Conservation (phyloP, 345 rosid species). For the Linum lewisii region DNA sequence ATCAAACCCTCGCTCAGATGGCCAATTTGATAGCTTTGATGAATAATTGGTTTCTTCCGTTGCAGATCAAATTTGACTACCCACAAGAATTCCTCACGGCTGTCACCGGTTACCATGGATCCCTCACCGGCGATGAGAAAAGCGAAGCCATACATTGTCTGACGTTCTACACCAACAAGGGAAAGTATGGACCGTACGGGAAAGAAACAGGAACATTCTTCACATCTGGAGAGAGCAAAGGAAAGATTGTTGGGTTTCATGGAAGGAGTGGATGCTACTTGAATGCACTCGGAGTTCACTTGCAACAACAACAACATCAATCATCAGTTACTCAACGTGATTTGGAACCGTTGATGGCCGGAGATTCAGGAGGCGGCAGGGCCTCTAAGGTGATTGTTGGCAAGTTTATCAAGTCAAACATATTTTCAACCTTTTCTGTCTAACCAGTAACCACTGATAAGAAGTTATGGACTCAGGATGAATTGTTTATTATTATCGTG, state of each 20-base stretch:
- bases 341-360: not conserved
- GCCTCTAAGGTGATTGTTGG: not conserved
- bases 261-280: slow-evolving; percentile 17
- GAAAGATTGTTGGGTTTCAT: slow-evolving; percentile 21
- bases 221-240: slow-evolving; percentile 6
- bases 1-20: too few species aligned
- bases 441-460: too few species aligned
- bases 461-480: too few species aligned
- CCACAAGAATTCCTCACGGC: slow-evolving; percentile 13
- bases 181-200: slow-evolving; percentile 21
- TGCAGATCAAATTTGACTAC: slow-evolving; percentile 18
- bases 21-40: not conserved
- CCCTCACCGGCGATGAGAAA: slow-evolving; percentile 10
- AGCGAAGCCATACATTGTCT: slow-evolving; percentile 9
- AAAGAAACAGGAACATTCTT: slow-evolving; percentile 16
- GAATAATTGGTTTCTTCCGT: not conserved
- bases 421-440: not conserved
- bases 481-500: too few species aligned
- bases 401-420: not conserved
- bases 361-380: not conserved
- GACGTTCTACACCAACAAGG: slow-evolving; percentile 17
- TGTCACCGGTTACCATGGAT: slow-evolving; percentile 12
- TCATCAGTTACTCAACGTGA: not conserved
- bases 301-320: slow-evolving; percentile 1
- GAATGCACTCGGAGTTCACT: slow-evolving; percentile 16